A percentile compares a stretch with the other conserved stretches of the same genome.
Evolutionary conservation across 2,329 filamentous ascomycete genomes (phyloP).

Genomic region (Diplodia mutila): DNA sequence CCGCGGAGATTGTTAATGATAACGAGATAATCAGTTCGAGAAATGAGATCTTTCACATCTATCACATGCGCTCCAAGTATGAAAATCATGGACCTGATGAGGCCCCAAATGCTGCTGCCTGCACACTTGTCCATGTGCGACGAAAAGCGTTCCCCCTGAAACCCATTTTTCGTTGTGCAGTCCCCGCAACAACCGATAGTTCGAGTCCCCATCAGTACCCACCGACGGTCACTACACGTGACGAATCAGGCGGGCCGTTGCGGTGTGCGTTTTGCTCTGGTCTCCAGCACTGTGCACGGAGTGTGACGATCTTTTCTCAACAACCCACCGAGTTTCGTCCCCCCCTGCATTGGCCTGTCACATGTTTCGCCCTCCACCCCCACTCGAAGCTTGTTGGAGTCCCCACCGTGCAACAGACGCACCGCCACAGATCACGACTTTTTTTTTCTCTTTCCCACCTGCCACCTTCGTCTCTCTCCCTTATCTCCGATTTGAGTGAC

Average conservation of each 20-base stretch:
- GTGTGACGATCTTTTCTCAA: background rate
- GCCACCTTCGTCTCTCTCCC: background rate
- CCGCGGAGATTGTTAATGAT: background rate
- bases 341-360: background rate
- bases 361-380: background rate
- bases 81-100: background rate
- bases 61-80: background rate
- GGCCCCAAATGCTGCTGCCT: background rate
- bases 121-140: background rate
- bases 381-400: background rate
- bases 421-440: constrained; percentile 10
- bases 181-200: constrained; percentile 6
- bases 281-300: background rate
- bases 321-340: background rate
- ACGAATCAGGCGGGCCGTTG: constrained; percentile 6
- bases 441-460: background rate
- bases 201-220: background rate
- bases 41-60: background rate
- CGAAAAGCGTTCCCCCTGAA: constrained; percentile 3
- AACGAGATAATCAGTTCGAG: background rate
- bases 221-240: background rate
- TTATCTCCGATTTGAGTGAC: background rate
- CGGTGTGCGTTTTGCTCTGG: constrained; percentile 1
- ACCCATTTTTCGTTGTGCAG: background rate
- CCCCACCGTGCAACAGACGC: background rate